phyloP scores from a whole-genome alignment of 306 rosid genomes.

The Pyrus communis region DNA sequence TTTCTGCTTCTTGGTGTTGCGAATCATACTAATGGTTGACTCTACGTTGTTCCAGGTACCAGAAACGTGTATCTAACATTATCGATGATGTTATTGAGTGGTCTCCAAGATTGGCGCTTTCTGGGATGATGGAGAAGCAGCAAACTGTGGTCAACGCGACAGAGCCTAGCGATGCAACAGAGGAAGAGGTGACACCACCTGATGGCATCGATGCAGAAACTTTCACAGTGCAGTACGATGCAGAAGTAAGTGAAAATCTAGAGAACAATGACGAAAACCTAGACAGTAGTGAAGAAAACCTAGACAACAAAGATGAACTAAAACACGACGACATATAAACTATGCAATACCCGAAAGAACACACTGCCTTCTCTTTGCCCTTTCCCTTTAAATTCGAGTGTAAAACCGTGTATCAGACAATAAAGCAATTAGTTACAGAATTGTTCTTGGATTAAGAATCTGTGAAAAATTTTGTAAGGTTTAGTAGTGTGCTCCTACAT shows the following conservation, averaged over 20 bases:
- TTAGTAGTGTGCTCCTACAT: background rate
- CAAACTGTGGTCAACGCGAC: conserved; percentile 57
- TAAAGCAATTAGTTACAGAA: conserved; percentile 24
- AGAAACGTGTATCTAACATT: conserved; percentile 83
- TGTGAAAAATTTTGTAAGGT: background rate
- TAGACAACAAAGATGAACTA: conserved; percentile 43
- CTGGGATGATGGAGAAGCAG: conserved; percentile 96
- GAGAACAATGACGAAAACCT: conserved; percentile 34
- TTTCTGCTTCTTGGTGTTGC: background rate
- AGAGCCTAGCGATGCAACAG: conserved; percentile 30
- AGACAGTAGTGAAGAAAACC: conserved; percentile 15
- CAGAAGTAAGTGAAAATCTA: conserved; percentile 33
- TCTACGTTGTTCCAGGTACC: conserved; percentile 52
- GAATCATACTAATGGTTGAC: background rate
- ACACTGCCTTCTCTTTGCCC: conserved; percentile 24
- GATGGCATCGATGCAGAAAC: conserved; percentile 30
- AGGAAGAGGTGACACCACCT: conserved; percentile 32
- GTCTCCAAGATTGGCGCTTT: conserved; percentile 88
- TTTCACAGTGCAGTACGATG: conserved; percentile 27
- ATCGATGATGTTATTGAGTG: conserved; percentile 97
- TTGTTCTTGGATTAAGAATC: background rate
- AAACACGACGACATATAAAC: conserved; percentile 35
- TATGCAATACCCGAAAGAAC: conserved; percentile 29
- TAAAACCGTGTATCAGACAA: conserved; percentile 48
- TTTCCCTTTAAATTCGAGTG: conserved; percentile 40